Evolutionary conservation across 2,329 filamentous ascomycete species (phyloP).

Genomic region (Calonectria multiphialidica): DNA sequence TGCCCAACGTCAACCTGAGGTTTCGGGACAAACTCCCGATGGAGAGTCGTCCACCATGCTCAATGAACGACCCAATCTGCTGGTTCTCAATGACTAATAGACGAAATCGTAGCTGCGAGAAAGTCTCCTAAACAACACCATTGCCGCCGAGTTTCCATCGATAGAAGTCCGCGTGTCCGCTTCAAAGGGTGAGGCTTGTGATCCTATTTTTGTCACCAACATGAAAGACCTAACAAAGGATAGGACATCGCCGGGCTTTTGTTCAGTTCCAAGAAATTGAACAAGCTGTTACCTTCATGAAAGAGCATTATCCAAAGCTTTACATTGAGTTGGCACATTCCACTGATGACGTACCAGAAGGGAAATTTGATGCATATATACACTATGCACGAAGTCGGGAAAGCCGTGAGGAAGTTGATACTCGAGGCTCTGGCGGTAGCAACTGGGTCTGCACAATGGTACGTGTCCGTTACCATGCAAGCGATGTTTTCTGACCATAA

Average conservation of each 20-base stretch:
- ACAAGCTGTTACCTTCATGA: constrained; percentile 56
- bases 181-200: constrained; percentile 45
- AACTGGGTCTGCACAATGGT: constrained; percentile 54
- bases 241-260: constrained; percentile 56
- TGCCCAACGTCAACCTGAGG: not conserved
- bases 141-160: constrained; percentile 50
- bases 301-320: constrained; percentile 56
- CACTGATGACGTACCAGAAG: constrained; percentile 55
- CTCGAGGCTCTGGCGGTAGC: constrained; percentile 31
- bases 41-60: constrained; percentile 21
- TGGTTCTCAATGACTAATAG: constrained; percentile 43
- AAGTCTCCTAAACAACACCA: constrained; percentile 48
- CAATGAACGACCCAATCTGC: constrained; percentile 24
- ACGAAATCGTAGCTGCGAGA: constrained; percentile 50
- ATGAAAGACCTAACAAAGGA: constrained; percentile 28
- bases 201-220: not conserved
- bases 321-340: constrained; percentile 49
- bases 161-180: constrained; percentile 55
- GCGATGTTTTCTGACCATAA: constrained; percentile 28
- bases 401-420: constrained; percentile 45
- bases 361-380: constrained; percentile 52
- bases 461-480: constrained; percentile 16
- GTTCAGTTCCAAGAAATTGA: constrained; percentile 56
- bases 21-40: constrained; percentile 18
- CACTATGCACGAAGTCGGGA: constrained; percentile 56